Evolutionary conservation across 106 monocot genomes (phyloP), one percentile per base, ranked within the genome.

Genomic region (Platanthera guangdongensis): DNA sequence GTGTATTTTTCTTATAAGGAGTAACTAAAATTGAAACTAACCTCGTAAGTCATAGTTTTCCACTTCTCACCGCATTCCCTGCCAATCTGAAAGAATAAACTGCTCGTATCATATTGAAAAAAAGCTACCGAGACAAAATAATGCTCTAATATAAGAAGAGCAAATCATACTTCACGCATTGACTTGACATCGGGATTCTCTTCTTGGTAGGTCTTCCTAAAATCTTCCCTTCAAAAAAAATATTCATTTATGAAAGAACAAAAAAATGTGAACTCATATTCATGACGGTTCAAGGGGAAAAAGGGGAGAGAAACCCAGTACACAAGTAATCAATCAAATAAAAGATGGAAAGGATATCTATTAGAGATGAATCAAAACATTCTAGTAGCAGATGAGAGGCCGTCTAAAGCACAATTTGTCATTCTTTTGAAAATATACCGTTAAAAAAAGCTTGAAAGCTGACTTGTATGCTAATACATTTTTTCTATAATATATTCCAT

Each of bases 1-100:
- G 68, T 48, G 74, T 21, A 18, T 50, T 18, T 21, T 25, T 74
- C 13, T 5, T 2, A 48, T 50, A 25, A 21, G 28, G 47, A 79
- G 48, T 52, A 62, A 67, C 62, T 65, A 21, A 74, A n/a, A 64
- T 74, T 68, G 30, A 78, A 45, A 72, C 83, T 73, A 78, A 93
- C 95, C 90, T 91, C 93, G 78, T 90, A 96, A 63, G 80, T 68
- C 86, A 96, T 79, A 75, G 88, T 90, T 81, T 89, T 96, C 95
- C 95, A 96, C 81, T 96, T 96, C 78, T 91, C 88, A 6, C 95
- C 95, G 47, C 95, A 96, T 75, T 87, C 95, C 81, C 93, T 96
- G 46, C 95, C 95, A 81, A 96, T 91, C 95, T 96, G 85, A 59
- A 79, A 82, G 49, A 47, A 22, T 28, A 55, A 39, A 22, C 12